A percentile compares a stretch with the other conserved stretches of the same genome.
These are phyloP conservation scores for Acanthamoeba sp. DNA, from an alignment of 208 protist genomes.

Conservation along the genomic window DNA sequence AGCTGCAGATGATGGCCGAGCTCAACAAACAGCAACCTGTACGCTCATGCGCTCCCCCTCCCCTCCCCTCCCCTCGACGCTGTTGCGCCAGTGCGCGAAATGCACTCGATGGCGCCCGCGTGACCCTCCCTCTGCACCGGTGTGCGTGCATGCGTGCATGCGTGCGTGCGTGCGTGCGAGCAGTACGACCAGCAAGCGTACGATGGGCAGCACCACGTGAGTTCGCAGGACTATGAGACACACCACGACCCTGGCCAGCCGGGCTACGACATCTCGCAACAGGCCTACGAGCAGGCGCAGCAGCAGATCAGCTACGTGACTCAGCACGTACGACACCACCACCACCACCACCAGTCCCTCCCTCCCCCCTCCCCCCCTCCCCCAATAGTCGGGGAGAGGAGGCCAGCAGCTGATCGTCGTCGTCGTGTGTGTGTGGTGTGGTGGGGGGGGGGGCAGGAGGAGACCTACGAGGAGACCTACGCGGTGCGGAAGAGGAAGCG, in stretches of 20 bases:
- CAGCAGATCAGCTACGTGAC: neutral
- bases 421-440: neutral
- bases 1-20: slow-evolving; percentile 42
- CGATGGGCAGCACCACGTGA: neutral
- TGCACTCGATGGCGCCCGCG: neutral
- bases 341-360: neutral
- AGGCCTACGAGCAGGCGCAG: neutral
- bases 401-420: too few species aligned
- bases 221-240: neutral
- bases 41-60: neutral
- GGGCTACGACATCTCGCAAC: neutral
- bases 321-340: neutral
- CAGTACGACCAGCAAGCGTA: neutral
- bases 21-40: slow-evolving; percentile 9
- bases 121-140: neutral
- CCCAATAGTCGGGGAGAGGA: too few species aligned
- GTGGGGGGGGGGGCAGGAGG: neutral
- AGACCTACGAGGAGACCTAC: neutral
- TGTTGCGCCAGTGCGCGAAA: too few species aligned
- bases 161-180: neutral
- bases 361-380: neutral
- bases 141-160: neutral
- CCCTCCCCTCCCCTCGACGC: neutral
- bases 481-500: slow-evolving; percentile 36
- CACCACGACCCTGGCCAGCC: neutral